A percentile compares a stretch with the other conserved stretches of the same genome.
phyloP scores from a whole-genome alignment of 164 flowering plant genomes.

The Liriodendron chinense region DNA sequence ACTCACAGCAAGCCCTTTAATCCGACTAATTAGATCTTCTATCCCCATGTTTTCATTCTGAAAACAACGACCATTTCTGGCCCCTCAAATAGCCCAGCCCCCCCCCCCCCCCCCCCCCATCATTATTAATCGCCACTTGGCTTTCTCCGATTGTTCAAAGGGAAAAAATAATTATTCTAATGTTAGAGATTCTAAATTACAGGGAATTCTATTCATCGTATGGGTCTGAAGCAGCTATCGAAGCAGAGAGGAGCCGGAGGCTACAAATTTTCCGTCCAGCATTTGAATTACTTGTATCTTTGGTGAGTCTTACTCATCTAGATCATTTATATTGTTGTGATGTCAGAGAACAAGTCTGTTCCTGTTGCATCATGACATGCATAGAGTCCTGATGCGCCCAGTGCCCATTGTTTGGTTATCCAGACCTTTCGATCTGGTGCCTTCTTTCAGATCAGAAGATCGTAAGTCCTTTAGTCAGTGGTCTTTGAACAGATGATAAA shows the following conservation, averaged over 20 bases:
- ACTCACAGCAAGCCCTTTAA: too few species aligned
- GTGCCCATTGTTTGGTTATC: background rate
- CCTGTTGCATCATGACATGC: background rate
- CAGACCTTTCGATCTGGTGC: background rate
- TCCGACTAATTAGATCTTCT: too few species aligned
- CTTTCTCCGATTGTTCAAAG: background rate
- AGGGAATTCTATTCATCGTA: conserved; percentile 66
- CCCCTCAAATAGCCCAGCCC: too few species aligned
- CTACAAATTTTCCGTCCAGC: conserved; percentile 65
- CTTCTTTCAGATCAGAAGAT: background rate
- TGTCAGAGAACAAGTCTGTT: background rate
- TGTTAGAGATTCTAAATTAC: conserved; percentile 14
- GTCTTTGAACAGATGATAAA: background rate
- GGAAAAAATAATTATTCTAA: conserved; percentile 10
- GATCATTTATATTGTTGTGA: background rate
- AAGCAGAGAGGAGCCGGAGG: conserved; percentile 82
- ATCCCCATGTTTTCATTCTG: too few species aligned
- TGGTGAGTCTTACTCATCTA: conserved; percentile 53
- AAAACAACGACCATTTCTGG: too few species aligned
- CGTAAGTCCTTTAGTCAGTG: background rate
- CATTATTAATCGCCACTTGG: too few species aligned
- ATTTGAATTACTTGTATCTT: conserved; percentile 82
- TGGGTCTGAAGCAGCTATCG: conserved; percentile 66
- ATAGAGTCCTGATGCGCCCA: background rate
- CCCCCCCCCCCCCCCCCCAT: too few species aligned